phyloP scores from a whole-genome alignment of 176 grass and related monocot species.

The Oryza nivara region DNA sequence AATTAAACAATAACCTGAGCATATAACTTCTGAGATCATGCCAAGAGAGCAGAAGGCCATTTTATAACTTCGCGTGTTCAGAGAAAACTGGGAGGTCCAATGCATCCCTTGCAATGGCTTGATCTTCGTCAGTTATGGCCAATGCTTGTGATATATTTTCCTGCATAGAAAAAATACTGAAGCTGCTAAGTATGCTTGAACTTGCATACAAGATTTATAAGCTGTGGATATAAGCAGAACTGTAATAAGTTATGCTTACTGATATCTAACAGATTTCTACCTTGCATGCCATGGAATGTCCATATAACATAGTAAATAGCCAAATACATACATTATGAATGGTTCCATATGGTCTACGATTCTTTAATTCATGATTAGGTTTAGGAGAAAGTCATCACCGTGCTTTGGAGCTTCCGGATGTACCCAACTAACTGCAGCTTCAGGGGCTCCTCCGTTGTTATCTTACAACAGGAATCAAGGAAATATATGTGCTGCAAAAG shows the following conservation, averaged over 20 bases:
- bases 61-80: slow-evolving; percentile 31
- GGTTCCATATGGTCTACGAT: not conserved
- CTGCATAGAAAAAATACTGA: slow-evolving; percentile 38
- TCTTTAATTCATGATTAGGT: not conserved
- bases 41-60: slow-evolving; percentile 8
- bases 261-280: not conserved
- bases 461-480: slow-evolving; percentile 41
- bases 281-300: not conserved
- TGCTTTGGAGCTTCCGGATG: slow-evolving; percentile 59
- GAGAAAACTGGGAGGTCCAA: slow-evolving; percentile 45
- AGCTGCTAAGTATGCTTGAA: slow-evolving; percentile 15
- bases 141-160: slow-evolving; percentile 59
- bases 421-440: slow-evolving; percentile 72
- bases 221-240: not conserved
- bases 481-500: slow-evolving; percentile 60
- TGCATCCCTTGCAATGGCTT: slow-evolving; percentile 47
- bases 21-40: not conserved
- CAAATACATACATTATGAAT: not conserved
- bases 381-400: slow-evolving; percentile 45
- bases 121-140: slow-evolving; percentile 61
- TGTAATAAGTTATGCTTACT: slow-evolving; percentile 8
- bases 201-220: slow-evolving; percentile 20
- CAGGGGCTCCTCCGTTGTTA: slow-evolving; percentile 40
- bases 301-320: slow-evolving; percentile 7
- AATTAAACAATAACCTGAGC: not conserved